A percentile compares a stretch with the other conserved stretches of the same genome.
These are phyloP conservation scores for Stereocaulon alpinum DNA, from an alignment of 495 filamentous ascomycete species.

Conservation along the genomic window DNA sequence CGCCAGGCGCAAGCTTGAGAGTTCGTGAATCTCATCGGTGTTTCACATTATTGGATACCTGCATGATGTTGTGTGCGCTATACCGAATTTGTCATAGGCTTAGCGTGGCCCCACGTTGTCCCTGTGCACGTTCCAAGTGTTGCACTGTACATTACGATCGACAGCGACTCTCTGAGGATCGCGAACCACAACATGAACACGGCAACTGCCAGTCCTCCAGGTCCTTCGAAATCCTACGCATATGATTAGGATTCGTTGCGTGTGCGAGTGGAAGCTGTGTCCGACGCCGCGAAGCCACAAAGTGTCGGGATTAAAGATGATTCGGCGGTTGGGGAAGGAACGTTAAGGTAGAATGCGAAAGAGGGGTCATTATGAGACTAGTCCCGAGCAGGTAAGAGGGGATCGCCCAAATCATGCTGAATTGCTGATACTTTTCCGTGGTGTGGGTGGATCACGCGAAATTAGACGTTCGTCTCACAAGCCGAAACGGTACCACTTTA, in stretches of 20 bases:
- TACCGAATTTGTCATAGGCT: constrained; percentile 17
- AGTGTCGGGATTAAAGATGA: too few relatives aligned
- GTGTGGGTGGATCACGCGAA: not conserved
- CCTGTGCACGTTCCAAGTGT: not conserved
- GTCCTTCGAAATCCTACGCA: not conserved
- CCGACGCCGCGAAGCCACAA: constrained; percentile 4
- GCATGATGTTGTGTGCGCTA: constrained; percentile 24
- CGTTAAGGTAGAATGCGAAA: constrained; percentile 1
- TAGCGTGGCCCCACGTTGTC: not conserved
- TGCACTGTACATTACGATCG: constrained; percentile 1
- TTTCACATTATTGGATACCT: constrained; percentile 20
- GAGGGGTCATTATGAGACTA: not conserved
- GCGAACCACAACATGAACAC: not conserved
- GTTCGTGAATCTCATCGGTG: constrained; percentile 8
- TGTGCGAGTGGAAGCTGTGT: constrained; percentile 1
- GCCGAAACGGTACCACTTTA: constrained; percentile 2
- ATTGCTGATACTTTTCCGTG: not conserved
- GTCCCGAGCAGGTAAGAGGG: not conserved
- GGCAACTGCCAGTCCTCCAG: not conserved
- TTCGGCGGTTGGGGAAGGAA: not conserved
- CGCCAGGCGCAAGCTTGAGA: not conserved
- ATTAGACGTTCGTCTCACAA: constrained; percentile 5
- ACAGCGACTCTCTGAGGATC: not conserved
- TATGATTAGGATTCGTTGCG: not conserved
- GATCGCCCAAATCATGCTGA: constrained; percentile 3